Conservation (phyloP, 805 yeast genomes). For the Debaryomyces tyrocola region DNA sequence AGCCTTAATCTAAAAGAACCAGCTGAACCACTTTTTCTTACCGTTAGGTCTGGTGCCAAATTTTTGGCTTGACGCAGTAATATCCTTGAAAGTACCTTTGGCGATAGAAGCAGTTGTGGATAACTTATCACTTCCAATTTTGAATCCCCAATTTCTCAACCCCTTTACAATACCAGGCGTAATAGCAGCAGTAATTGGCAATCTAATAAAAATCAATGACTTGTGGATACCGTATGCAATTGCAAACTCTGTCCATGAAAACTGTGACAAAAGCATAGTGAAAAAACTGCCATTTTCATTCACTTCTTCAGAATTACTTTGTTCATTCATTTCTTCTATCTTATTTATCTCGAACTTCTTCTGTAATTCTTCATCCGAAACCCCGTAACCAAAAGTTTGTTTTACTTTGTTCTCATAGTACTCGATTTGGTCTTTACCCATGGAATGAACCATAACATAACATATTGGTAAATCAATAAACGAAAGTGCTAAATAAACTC, state of each 20-base stretch:
- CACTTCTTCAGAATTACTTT: constrained; percentile 20
- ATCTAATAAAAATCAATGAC: constrained; percentile 74
- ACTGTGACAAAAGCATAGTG: constrained; percentile 28
- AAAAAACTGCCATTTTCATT: constrained; percentile 8
- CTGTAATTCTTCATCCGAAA: constrained; percentile 43
- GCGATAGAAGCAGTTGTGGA: constrained; percentile 39
- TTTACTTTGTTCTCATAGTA: constrained; percentile 63
- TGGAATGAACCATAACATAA: constrained; percentile 76
- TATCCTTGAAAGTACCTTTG: constrained; percentile 32
- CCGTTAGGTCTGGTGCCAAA: constrained; percentile 55
- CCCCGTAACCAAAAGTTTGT: constrained; percentile 61
- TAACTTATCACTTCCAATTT: constrained; percentile 56
- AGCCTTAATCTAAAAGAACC: constrained; percentile 48
- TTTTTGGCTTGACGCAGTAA: constrained; percentile 44
- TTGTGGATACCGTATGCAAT: constrained; percentile 94
- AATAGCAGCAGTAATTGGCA: constrained; percentile 89
- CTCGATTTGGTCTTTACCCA: constrained; percentile 81
- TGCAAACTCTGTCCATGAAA: constrained; percentile 76
- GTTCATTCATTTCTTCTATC: constrained; percentile 23
- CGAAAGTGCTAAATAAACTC: constrained; percentile 75
- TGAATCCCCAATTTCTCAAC: constrained; percentile 77
- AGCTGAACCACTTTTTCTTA: constrained; percentile 57
- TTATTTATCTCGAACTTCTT: constrained; percentile 34
- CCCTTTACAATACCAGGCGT: constrained; percentile 75
- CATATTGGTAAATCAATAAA: constrained; percentile 81